These are phyloP conservation scores for Basipetospora chlamydospora DNA, from an alignment of 2,329 filamentous ascomycete species.

Conservation along the genomic window DNA sequence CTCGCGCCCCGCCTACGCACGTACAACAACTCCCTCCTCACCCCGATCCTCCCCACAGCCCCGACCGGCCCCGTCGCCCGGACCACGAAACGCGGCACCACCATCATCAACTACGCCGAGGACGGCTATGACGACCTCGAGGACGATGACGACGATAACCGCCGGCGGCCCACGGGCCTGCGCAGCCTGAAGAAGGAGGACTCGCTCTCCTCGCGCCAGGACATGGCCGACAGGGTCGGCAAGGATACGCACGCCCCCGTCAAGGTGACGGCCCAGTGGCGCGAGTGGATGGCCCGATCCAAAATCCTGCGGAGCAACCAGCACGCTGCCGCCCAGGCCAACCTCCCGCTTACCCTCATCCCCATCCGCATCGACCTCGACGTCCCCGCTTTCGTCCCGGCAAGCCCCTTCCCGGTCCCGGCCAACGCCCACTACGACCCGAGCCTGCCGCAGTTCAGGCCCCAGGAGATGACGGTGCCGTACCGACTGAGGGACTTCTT, in stretches of 20 bases:
- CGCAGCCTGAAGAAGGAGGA: conserved; percentile 73
- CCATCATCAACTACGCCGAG: conserved; percentile 94
- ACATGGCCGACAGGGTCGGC: conserved; percentile 61
- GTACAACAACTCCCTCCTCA: conserved; percentile 84
- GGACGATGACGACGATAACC: conserved; percentile 58
- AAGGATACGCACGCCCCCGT: conserved; percentile 71
- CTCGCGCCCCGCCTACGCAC: conserved; percentile 82
- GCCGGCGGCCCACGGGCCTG: conserved; percentile 69
- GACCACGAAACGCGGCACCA: conserved; percentile 94
- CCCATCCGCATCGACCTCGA: conserved; percentile 95
- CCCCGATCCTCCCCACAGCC: conserved; percentile 62
- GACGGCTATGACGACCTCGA: conserved; percentile 77
- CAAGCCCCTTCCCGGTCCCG: conserved; percentile 48
- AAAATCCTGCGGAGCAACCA: conserved; percentile 39
- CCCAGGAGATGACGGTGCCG: conserved; percentile 64
- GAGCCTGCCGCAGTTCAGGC: conserved; percentile 62
- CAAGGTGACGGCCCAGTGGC: conserved; percentile 77
- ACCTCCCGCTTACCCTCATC: conserved; percentile 76
- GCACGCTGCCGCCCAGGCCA: conserved; percentile 50
- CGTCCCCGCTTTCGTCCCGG: conserved; percentile 61
- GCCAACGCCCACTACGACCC: conserved; percentile 47
- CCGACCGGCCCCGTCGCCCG: conserved; percentile 54
- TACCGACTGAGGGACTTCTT: conserved; percentile 93
- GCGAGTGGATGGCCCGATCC: conserved; percentile 85
- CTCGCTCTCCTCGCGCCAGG: conserved; percentile 40